These are phyloP conservation scores for Pythium aristosporum DNA, from an alignment of 352 stramenopile species.

Conservation along the genomic window DNA sequence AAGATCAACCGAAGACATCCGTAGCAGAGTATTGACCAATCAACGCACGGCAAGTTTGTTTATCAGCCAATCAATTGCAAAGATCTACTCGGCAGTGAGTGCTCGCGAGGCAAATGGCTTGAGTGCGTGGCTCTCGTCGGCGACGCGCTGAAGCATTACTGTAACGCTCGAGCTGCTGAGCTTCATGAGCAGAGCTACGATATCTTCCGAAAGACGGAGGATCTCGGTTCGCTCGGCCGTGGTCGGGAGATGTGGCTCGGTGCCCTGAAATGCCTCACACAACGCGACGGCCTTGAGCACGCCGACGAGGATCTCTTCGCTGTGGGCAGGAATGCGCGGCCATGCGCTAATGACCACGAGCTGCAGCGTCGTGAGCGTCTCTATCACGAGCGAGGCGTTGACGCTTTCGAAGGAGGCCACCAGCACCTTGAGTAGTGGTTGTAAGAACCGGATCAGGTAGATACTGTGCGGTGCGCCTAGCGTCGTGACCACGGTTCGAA, in stretches of 20 bases:
- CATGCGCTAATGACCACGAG: conserved; percentile 55
- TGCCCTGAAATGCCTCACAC: conserved; percentile 60
- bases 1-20: conserved; percentile 10
- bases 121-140: conserved; percentile 13
- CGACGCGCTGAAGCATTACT: conserved; percentile 19
- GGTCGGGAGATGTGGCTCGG: conserved; percentile 16
- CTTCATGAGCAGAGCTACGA: conserved; percentile 19
- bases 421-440: conserved; percentile 77
- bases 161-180: conserved; percentile 10
- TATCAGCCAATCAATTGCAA: conserved; percentile 19
- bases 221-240: conserved; percentile 13
- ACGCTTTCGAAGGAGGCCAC: conserved; percentile 66
- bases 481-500: conserved; percentile 44
- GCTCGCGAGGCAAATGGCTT: conserved; percentile 21
- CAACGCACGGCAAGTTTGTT: background rate
- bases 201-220: conserved; percentile 17
- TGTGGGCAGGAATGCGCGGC: conserved; percentile 68
- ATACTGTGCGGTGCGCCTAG: conserved; percentile 70
- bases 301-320: conserved; percentile 62
- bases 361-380: conserved; percentile 62
- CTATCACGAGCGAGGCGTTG: conserved; percentile 43
- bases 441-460: conserved; percentile 70
- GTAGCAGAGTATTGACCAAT: conserved; percentile 19
- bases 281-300: conserved; percentile 68
- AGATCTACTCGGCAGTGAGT: conserved; percentile 1